Conservation (phyloP, 768 basidiomycete genomes). For the Phlebiopsis flavidoalba region DNA sequence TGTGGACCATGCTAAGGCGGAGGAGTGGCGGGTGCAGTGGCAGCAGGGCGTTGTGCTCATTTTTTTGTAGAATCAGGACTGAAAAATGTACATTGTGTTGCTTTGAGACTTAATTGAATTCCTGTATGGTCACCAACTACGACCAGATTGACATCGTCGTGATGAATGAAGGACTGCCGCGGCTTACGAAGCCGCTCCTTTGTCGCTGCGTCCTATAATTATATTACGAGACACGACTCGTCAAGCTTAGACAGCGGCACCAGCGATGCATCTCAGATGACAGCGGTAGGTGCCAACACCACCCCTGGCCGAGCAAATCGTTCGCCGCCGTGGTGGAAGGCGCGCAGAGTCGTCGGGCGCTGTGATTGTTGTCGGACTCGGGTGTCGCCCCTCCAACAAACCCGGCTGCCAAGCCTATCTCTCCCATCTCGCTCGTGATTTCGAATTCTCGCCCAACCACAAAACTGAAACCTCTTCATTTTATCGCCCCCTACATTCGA, state of each 20-base stretch:
- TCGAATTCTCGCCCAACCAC: not conserved
- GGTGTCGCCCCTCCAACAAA: not conserved
- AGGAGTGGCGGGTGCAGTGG: constrained; percentile 68
- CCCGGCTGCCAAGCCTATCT: not conserved
- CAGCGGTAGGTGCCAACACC: not conserved
- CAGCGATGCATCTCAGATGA: not conserved
- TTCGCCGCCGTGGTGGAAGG: not conserved
- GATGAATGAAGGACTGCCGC: no score
- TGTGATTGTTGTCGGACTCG: not conserved
- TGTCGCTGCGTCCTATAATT: no score
- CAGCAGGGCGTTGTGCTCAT: constrained; percentile 46
- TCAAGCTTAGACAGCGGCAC: no score
- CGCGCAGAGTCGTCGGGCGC: no score
- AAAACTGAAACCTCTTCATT: not conserved
- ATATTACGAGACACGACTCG: no score
- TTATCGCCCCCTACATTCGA: not conserved
- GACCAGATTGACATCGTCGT: no score
- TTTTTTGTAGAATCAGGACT: constrained; percentile 24
- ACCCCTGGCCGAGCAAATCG: no score
- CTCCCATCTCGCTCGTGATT: not conserved
- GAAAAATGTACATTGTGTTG: no score
- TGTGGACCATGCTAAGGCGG: constrained; percentile 55
- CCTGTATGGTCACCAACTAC: no score
- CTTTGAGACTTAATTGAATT: no score
- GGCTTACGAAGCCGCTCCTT: no score